Percentiles rank a stretch among this genome's conserved stretches.
phyloP scores from a whole-genome alignment of 73 alveolate species.

The Paramecium tetraurelia region DNA sequence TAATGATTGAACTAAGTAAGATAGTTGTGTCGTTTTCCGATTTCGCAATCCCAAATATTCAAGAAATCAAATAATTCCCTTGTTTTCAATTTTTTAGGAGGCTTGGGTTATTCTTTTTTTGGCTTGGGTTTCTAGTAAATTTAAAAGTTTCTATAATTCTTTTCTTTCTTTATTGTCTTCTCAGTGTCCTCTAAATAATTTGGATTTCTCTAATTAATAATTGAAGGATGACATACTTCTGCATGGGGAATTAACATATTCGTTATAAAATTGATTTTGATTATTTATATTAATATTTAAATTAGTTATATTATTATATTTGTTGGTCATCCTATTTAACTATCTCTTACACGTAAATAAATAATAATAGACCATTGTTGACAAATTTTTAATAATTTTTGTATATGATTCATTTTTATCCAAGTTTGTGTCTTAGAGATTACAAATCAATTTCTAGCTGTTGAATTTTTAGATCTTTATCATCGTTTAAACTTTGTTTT shows the following conservation, averaged over 20 bases:
- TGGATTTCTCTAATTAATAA: neutral
- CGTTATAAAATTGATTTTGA: neutral
- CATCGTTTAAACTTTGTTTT: no score
- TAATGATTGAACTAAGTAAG: neutral
- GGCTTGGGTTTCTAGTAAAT: neutral
- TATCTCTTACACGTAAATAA: neutral
- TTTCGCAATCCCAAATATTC: slow-evolving; percentile 40
- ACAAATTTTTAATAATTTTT: no score
- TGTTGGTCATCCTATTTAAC: neutral
- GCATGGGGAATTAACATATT: slow-evolving; percentile 14
- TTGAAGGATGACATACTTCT: neutral
- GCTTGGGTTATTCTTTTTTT: neutral
- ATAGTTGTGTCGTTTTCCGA: neutral
- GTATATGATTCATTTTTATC: neutral
- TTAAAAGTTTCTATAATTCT: neutral
- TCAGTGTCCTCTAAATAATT: neutral
- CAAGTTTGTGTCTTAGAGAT: no score
- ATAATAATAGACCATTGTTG: no score
- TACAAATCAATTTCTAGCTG: no score
- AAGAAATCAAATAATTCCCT: slow-evolving; percentile 15
- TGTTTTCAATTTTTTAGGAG: neutral
- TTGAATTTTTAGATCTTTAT: no score
- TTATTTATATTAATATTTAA: neutral
- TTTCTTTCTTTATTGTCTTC: neutral
- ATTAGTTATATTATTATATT: neutral